phyloP scores from a whole-genome alignment of 305 asterid genomes.

The Fraxinus greggii region DNA sequence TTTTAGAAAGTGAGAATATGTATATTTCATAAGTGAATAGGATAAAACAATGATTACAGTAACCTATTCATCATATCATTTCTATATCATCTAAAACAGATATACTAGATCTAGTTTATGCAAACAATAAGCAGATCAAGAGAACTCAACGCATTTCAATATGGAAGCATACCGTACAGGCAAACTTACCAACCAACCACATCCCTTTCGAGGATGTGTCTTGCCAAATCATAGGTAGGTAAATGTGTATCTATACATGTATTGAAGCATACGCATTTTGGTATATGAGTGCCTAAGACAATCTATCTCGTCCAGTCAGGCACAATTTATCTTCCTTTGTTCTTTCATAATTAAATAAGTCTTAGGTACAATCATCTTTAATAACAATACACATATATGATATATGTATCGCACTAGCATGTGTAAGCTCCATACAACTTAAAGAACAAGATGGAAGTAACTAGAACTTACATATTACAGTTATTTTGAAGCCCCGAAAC shows the following conservation, averaged over 20 bases:
- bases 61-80: not conserved
- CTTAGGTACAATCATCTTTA: not conserved
- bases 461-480: conserved; percentile 62
- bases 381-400: not conserved
- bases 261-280: not conserved
- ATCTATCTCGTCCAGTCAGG: not conserved
- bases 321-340: not conserved
- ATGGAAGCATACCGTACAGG: not conserved
- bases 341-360: not conserved
- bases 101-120: not conserved
- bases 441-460: conserved; percentile 10
- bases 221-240: not conserved
- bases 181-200: not conserved
- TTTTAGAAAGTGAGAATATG: not conserved
- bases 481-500: conserved; percentile 62
- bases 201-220: not conserved
- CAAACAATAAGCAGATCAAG: not conserved
- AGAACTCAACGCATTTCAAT: not conserved
- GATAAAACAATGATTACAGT: not conserved
- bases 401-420: not conserved
- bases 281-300: not conserved
- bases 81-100: not conserved
- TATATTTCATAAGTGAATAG: not conserved
- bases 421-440: not conserved
- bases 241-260: not conserved